Percentiles rank a stretch among this genome's conserved stretches.
phyloP scores from a whole-genome alignment of 805 yeast genomes.

The Candida methanosorbosa region DNA sequence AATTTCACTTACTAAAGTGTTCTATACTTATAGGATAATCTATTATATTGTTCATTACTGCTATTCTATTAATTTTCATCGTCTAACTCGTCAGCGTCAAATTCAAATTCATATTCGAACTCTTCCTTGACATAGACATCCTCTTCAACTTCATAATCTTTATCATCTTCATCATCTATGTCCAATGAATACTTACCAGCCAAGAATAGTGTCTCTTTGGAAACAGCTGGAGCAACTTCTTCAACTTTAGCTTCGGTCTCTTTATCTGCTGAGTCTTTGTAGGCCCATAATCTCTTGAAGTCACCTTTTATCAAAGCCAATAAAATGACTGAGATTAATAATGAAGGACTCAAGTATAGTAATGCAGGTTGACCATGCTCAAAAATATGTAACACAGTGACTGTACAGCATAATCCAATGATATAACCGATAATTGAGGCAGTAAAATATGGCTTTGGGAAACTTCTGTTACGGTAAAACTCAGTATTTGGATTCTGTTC shows the following conservation, averaged over 20 bases:
- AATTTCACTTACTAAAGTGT: neutral
- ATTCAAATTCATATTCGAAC: neutral
- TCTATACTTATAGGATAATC: neutral
- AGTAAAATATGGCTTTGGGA: conserved; percentile 37
- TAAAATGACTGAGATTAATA: conserved; percentile 24
- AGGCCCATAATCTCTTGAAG: conserved; percentile 29
- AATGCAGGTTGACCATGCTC: conserved; percentile 59
- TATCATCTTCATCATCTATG: conserved; percentile 2
- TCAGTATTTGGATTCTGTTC: conserved; percentile 19
- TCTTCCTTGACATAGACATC: neutral
- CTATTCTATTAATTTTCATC: no score
- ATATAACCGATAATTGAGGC: conserved; percentile 38
- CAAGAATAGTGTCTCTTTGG: neutral
- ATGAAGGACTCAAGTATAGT: conserved; percentile 49
- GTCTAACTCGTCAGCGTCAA: neutral
- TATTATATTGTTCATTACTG: neutral
- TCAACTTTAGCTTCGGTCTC: conserved; percentile 7
- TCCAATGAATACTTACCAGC: conserved; percentile 1
- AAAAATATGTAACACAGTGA: conserved; percentile 28
- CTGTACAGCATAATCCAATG: conserved; percentile 36
- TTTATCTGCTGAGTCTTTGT: conserved; percentile 18
- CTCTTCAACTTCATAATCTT: neutral
- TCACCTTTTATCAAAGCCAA: conserved; percentile 35
- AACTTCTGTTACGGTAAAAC: conserved; percentile 31
- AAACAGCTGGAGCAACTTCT: conserved; percentile 8